These are phyloP conservation scores for Aspergillus bertholletiae DNA, from an alignment of 495 filamentous ascomycete species.

Conservation along the genomic window DNA sequence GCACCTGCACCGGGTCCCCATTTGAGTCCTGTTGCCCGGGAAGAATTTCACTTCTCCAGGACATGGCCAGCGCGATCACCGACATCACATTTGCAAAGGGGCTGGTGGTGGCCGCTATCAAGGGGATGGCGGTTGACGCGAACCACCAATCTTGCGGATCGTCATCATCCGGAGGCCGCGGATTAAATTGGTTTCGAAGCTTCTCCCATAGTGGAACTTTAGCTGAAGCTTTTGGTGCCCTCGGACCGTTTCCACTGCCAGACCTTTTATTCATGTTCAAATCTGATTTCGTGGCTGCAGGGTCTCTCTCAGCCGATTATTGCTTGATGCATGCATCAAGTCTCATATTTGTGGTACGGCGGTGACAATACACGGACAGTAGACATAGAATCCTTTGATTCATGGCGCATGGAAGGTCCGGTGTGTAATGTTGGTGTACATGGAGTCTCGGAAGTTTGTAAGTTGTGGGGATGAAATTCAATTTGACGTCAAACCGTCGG, in stretches of 20 bases:
- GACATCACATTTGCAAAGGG: slow-evolving; percentile 74
- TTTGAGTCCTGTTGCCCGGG: slow-evolving; percentile 21
- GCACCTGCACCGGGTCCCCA: slow-evolving; percentile 35
- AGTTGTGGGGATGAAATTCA: too few relatives aligned
- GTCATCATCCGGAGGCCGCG: slow-evolving; percentile 47
- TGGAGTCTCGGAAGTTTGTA: too few relatives aligned
- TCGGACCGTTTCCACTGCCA: background rate
- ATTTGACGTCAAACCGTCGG: too few relatives aligned
- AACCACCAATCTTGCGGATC: slow-evolving; percentile 69
- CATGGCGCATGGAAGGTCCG: too few relatives aligned
- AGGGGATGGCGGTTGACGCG: slow-evolving; percentile 71
- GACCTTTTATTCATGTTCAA: background rate
- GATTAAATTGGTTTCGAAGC: slow-evolving; percentile 21
- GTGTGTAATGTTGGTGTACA: too few relatives aligned
- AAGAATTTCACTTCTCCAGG: slow-evolving; percentile 54
- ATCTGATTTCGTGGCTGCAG: background rate
- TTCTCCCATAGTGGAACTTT: background rate
- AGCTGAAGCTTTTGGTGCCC: background rate
- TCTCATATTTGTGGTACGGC: background rate
- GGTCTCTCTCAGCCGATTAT: background rate
- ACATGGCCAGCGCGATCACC: slow-evolving; percentile 67
- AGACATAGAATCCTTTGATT: too few relatives aligned
- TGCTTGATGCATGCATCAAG: background rate
- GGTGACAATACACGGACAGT: background rate
- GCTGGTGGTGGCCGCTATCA: slow-evolving; percentile 67